These are phyloP conservation scores for Oryza brachyantha DNA, from an alignment of 176 grass and related monocot species.

Conservation along the genomic window DNA sequence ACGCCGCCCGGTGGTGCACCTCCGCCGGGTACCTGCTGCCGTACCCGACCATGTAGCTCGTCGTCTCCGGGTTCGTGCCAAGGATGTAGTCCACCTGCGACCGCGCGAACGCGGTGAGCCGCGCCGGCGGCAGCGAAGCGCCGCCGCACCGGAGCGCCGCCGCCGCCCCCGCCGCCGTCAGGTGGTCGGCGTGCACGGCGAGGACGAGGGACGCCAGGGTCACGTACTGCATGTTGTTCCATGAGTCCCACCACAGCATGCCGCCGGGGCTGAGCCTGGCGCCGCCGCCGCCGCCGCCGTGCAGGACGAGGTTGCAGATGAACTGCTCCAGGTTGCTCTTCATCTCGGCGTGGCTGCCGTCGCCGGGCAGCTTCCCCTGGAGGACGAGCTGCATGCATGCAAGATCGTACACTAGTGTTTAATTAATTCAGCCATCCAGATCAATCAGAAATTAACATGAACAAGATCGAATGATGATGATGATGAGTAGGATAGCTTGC, in stretches of 20 bases:
- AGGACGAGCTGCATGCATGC: conserved; percentile 43
- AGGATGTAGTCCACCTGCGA: conserved; percentile 69
- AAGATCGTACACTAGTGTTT: neutral
- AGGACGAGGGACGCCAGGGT: conserved; percentile 54
- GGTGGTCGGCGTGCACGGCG: conserved; percentile 50
- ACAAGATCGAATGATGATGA: neutral
- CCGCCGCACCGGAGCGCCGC: conserved; percentile 34
- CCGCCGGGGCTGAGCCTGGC: conserved; percentile 52
- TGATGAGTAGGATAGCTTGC: neutral
- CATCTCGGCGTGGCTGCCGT: conserved; percentile 22
- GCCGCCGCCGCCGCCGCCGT: conserved; percentile 17
- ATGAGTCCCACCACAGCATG: conserved; percentile 45
- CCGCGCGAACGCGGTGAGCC: conserved; percentile 35
- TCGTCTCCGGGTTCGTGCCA: conserved; percentile 47
- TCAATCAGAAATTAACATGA: neutral
- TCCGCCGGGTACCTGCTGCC: conserved; percentile 31
- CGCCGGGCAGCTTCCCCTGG: conserved; percentile 39
- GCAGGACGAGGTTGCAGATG: conserved; percentile 57
- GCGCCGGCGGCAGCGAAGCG: neutral
- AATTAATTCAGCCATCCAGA: neutral
- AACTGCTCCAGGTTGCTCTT: conserved; percentile 41
- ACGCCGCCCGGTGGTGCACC: conserved; percentile 80
- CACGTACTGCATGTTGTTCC: conserved; percentile 59
- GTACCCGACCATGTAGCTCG: conserved; percentile 93
- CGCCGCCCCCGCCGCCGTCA: neutral